A percentile compares a stretch with the other conserved stretches of the same genome.
phyloP scores from a whole-genome alignment of 805 yeast species.

The Spathaspora gorwiae region DNA sequence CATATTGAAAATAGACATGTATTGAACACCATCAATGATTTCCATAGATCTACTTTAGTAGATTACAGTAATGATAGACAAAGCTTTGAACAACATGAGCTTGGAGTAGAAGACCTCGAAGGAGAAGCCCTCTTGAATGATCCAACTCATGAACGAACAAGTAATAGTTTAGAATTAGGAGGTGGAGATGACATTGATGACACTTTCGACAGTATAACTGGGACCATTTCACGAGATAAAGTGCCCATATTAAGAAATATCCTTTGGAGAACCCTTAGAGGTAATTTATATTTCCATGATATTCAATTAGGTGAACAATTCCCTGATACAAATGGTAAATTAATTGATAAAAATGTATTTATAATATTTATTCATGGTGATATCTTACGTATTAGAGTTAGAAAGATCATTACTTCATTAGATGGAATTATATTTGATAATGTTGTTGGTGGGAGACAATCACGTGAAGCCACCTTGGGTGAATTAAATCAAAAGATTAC shows the following conservation, averaged over 20 bases:
- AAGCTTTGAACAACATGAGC: not conserved
- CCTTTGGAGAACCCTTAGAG: slow-evolving; percentile 41
- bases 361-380: slow-evolving; percentile 41
- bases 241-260: slow-evolving; percentile 35
- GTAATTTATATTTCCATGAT: slow-evolving; percentile 39
- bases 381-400: slow-evolving; percentile 27
- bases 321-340: slow-evolving; percentile 4
- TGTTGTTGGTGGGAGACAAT: slow-evolving; percentile 27
- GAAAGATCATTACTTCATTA: slow-evolving; percentile 32
- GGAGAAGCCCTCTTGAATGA: slow-evolving; percentile 23
- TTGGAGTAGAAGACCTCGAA: slow-evolving; percentile 10
- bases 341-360: slow-evolving; percentile 31
- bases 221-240: slow-evolving; percentile 32
- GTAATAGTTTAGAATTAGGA: slow-evolving; percentile 19
- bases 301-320: slow-evolving; percentile 25
- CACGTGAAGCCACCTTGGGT: slow-evolving; percentile 21
- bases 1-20: slow-evolving; percentile 35
- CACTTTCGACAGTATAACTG: slow-evolving; percentile 29
- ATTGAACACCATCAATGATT: slow-evolving; percentile 25
- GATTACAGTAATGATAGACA: slow-evolving; percentile 1
- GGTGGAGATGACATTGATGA: slow-evolving; percentile 17
- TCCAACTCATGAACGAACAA: slow-evolving; percentile 16
- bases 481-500: slow-evolving; percentile 29
- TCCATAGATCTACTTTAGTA: slow-evolving; percentile 23
- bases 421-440: slow-evolving; percentile 37